Evolutionary conservation across 2,329 filamentous ascomycete species (phyloP), one percentile per base, ranked within the genome.

Genomic region (Colletotrichum ledebouriae): DNA sequence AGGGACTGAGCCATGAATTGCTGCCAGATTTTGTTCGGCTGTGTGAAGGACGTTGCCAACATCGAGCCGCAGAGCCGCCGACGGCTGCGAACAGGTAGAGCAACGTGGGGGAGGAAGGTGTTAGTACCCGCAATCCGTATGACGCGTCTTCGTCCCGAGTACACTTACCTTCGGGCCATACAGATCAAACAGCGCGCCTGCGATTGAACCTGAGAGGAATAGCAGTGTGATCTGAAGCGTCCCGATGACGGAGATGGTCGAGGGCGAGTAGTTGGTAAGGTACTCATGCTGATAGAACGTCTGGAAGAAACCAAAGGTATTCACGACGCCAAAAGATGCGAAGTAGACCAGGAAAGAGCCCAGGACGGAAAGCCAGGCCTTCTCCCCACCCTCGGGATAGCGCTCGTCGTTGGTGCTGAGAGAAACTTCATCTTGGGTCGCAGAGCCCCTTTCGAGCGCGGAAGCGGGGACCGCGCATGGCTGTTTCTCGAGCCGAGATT

Each of bases 241-340:
- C 44, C 78, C 81, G 63, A 84, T 82, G 80, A 82, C 82, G 4
- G 81, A 81, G 50, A 85, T 82, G 47, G 75, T 72, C 0, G 80
- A 81, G 0, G 80, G 73, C 1, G 78, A 76, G 17, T 73, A 72
- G n/a, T 67, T 52, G 11, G 63, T 63, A 9, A 83, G 77, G 9
- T 80, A 74, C 1, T 73, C 71, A 1, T 75, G 74, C 71, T 80
- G 76, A 70, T 83, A 83, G 73, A 81, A 83, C 3, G 78, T 79
- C 69, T 84, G 81, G 73, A 80, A 84, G 3, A 81, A 80, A 41
- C 81, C 82, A 63, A 81, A 84, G 25, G 75, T 79, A 70, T 81
- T 83, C 64, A 83, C 75, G n/a, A 79, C 69, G 22, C 78, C 77
- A 12, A 63, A 67, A 33, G 63, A 70, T 6, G 65, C 59, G 4